These are phyloP conservation scores for Papiliotrema nemorosa DNA, from an alignment of 1,284 basidiomycete genomes.

Conservation along the genomic window DNA sequence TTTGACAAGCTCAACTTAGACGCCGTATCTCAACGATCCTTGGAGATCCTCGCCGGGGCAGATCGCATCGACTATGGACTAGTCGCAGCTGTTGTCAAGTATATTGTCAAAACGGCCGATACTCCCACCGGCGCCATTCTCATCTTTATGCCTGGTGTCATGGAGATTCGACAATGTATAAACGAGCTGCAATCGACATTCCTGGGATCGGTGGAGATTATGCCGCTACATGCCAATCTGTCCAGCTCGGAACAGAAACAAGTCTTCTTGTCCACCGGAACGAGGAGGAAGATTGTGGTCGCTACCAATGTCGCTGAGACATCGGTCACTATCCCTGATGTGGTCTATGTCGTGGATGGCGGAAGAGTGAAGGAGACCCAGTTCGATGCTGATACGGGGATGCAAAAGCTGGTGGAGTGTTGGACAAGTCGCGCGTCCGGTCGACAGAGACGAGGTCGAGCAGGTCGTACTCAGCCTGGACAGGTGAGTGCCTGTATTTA, in stretches of 20 bases:
- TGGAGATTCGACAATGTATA: constrained; percentile 80
- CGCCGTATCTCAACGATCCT: constrained; percentile 55
- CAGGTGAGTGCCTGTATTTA: constrained; percentile 22
- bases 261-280: constrained; percentile 70
- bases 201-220: constrained; percentile 57
- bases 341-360: constrained; percentile 77
- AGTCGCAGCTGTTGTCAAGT: constrained; percentile 62
- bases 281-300: constrained; percentile 78
- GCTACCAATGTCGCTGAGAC: constrained; percentile 86
- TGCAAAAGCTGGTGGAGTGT: constrained; percentile 73
- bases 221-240: constrained; percentile 87
- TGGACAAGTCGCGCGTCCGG: constrained; percentile 70
- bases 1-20: constrained; percentile 58
- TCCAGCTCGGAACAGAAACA: constrained; percentile 76
- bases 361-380: constrained; percentile 88
- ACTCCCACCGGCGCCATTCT: constrained; percentile 62
- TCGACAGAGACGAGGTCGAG: constrained; percentile 80
- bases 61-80: constrained; percentile 76
- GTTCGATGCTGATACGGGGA: constrained; percentile 70
- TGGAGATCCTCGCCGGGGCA: constrained; percentile 62
- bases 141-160: constrained; percentile 83
- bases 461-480: constrained; percentile 81
- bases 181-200: constrained; percentile 58
- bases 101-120: constrained; percentile 61
- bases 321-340: constrained; percentile 89